Conservation (phyloP, 306 rosid genomes). For the Prunus mongolica region DNA sequence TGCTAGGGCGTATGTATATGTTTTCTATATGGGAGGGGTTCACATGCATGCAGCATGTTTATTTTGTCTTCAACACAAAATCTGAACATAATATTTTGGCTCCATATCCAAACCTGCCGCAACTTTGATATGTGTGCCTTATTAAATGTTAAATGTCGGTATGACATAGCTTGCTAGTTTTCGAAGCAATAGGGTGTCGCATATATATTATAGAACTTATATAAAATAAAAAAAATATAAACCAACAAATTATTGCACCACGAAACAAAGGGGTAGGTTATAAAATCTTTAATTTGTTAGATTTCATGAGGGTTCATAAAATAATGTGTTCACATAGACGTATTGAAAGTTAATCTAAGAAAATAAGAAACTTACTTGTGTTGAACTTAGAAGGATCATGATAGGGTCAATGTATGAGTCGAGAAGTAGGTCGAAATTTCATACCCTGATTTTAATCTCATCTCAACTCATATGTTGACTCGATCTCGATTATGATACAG, state of each 20-base stretch:
- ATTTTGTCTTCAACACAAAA: constrained; percentile 3
- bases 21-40: neutral
- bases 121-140: constrained; percentile 19
- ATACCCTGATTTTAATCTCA: neutral
- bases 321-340: neutral
- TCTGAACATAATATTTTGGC: neutral
- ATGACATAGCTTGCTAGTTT: neutral
- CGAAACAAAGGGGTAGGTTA: no score
- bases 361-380: no score
- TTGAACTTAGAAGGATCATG: no score
- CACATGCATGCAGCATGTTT: constrained; percentile 18
- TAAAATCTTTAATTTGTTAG: no score
- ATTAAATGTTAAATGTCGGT: constrained; percentile 6
- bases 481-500: neutral
- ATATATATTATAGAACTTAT: no score
- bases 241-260: no score
- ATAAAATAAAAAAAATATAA: no score
- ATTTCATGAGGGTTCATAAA: no score
- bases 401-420: neutral
- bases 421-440: neutral
- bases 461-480: neutral
- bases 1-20: neutral
- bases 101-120: neutral
- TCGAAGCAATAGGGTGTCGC: neutral
- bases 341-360: no score